Percentiles rank a stretch among this genome's conserved stretches.
These are phyloP conservation scores for Aspergillus incahuasiensis DNA, from an alignment of 495 filamentous ascomycete genomes.

Conservation along the genomic window DNA sequence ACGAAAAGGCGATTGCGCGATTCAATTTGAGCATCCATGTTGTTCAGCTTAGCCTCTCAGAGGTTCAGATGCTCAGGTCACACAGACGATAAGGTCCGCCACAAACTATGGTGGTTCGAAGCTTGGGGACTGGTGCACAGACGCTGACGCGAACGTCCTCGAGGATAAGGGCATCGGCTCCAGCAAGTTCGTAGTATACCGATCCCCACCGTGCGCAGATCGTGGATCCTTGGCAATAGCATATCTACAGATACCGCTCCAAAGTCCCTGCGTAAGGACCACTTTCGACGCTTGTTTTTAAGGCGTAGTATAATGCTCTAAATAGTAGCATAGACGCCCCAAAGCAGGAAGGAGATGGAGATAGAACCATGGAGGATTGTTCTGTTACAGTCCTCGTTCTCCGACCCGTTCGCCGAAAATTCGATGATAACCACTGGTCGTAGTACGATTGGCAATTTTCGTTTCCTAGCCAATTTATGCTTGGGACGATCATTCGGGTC, in stretches of 20 bases:
- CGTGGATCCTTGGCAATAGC: not conserved
- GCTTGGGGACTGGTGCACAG: constrained; percentile 5
- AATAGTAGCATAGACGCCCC: not conserved
- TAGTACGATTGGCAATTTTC: not conserved
- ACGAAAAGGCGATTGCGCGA: not conserved
- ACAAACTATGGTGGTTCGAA: not conserved
- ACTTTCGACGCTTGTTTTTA: not conserved
- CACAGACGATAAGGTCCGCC: not conserved
- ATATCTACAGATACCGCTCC: not conserved
- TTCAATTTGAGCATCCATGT: not conserved
- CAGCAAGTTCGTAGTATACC: not conserved
- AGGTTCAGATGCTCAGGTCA: constrained; percentile 5
- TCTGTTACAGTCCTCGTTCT: not conserved
- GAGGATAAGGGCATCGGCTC: not conserved
- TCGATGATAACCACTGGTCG: not conserved
- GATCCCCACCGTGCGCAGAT: not conserved
- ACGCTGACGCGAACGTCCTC: not conserved
- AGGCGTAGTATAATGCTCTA: not conserved
- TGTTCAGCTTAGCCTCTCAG: not conserved
- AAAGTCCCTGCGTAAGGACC: not conserved
- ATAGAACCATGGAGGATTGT: not conserved
- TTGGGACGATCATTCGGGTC: not conserved
- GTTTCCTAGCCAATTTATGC: constrained; percentile 8
- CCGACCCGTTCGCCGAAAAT: not conserved
- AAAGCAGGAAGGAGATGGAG: not conserved